Base-by-base conservation (phyloP, 2,329 filamentous ascomycete genomes). In the Anthostomella pinea region DNA sequence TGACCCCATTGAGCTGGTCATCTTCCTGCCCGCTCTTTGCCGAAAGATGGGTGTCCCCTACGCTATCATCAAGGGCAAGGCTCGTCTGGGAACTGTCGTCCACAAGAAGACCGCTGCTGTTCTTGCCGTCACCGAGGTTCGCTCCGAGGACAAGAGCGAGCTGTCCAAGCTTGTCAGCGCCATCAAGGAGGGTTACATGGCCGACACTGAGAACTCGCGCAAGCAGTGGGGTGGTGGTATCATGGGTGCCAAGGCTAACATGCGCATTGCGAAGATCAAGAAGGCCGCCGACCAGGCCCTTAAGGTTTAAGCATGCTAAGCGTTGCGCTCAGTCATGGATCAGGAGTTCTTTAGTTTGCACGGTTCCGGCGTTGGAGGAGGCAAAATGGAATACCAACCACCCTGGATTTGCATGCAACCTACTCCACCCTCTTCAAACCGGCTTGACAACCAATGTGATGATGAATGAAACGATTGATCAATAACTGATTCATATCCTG, bases 71-170 rank as follows among this genome's bases (percentile, higher is more conserved):
- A 98, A 98, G 87, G 93, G 93, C 77, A 98, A 98, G 87, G 93
- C 93, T 57, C 85, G 93, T 75, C 87, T 98, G 62, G 93, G 93
- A 59, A 97, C 93, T 46, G 91, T 98, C 58, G 91, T 98, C 56
- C 91, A 98, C 86, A 96, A 98, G 85, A 98, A 98, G 93, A 98
- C 93, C 56, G 89, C 93, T 58, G 93, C 93, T 52, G 93, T 96
- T 56, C 79, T 97, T 58, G 93, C 93, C 59, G 66, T 98, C 59
- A 96, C 93, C 46, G 94, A 98, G 79, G 88, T 96, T 65, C 90
- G 93, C 69, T 80, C 86, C 33, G 93, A 98, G 81, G 94, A 98
- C 80, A 97, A 97, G 87, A 82, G 75, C 57, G 94, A 97, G 81
- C 84, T 96, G 56, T 85, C 88, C 71, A 98, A 98, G 83, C 84